phyloP scores from a whole-genome alignment of 495 filamentous ascomycete species.

The Lepidopterella palustris region DNA sequence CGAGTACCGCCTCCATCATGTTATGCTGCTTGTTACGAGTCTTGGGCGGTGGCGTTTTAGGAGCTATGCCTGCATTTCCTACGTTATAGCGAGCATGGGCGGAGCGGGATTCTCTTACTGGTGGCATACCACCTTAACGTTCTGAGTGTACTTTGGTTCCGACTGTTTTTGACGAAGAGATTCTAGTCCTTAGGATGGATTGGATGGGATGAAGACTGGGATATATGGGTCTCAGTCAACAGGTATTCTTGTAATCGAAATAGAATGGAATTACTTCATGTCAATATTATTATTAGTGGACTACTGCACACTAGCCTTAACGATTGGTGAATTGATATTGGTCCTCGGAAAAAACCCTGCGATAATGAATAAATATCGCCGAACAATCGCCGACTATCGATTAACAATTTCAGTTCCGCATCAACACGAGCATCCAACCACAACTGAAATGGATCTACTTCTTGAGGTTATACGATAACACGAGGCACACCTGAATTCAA shows the following conservation, averaged over 20 bases:
- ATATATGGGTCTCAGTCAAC: background rate
- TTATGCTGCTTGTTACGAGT: constrained; percentile 12
- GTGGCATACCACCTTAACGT: constrained; percentile 25
- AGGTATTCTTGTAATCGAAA: constrained; percentile 14
- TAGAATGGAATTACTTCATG: constrained; percentile 17
- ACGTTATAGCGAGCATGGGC: constrained; percentile 31
- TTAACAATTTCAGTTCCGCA: background rate
- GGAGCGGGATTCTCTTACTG: constrained; percentile 23
- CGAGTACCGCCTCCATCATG: constrained; percentile 2
- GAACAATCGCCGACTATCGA: background rate
- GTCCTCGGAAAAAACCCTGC: background rate
- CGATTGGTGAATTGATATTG: background rate
- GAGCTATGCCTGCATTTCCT: constrained; percentile 9
- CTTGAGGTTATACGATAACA: background rate
- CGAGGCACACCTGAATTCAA: background rate
- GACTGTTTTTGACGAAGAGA: constrained; percentile 8
- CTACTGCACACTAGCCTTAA: background rate
- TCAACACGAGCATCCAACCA: background rate
- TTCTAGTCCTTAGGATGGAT: constrained; percentile 14
- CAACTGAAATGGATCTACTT: background rate
- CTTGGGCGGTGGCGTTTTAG: constrained; percentile 20
- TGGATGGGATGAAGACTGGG: constrained; percentile 8
- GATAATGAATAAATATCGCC: too few relatives aligned
- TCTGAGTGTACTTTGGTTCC: constrained; percentile 1
- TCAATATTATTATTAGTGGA: background rate